Base-by-base conservation (phyloP, 768 basidiomycete genomes). In the Kwoniella heveanensis region DNA sequence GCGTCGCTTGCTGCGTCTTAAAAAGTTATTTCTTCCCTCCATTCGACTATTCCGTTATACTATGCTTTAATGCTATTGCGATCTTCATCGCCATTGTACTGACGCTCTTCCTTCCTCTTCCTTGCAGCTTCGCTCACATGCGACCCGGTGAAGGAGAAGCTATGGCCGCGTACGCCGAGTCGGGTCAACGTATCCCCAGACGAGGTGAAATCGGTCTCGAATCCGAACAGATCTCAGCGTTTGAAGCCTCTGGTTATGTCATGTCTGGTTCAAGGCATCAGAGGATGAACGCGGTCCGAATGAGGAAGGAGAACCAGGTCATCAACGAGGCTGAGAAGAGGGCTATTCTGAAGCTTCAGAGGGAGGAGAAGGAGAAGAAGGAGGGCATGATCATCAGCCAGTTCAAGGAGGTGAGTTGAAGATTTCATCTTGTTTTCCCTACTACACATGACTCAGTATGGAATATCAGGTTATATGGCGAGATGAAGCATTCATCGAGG, bases 251-350 rank as follows among this genome's bases (percentile, higher is more conserved):
- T 8, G 96, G 96, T 19, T 99, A 96, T 80, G 96, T 99, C 51
- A 99, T 98, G 96, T 92, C 90, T 71, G 96, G 95, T 49, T 90
- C 87, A 73, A 83, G 95, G 66, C 93, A 99, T 80, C 86, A 90
- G 68, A 85, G 92, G 80, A 99, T 99, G 96, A 99, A 98, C 71
- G 95, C 96, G 0, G 95, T 99, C 48, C 90, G 96, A 64, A 90
- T 99, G 87, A 84, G 95, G 77, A 98, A 98, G 84, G 96, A 99
- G 83, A 97, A 99, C 82, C 96, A 99, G 82, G 94, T 98, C 67
- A 99, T 99, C 78, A 91, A 89, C 72, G 93, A 95, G 1, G 96
- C 98, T 81, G 96, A 99, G 85, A 98, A 98, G 84, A 83, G 96
- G 32, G 91, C 92, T 36, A 94, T 98, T 62, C 78, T 98, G 77